These are phyloP conservation scores for Pulveroboletus sp. DNA, from an alignment of 768 basidiomycete species.

Conservation along the genomic window DNA sequence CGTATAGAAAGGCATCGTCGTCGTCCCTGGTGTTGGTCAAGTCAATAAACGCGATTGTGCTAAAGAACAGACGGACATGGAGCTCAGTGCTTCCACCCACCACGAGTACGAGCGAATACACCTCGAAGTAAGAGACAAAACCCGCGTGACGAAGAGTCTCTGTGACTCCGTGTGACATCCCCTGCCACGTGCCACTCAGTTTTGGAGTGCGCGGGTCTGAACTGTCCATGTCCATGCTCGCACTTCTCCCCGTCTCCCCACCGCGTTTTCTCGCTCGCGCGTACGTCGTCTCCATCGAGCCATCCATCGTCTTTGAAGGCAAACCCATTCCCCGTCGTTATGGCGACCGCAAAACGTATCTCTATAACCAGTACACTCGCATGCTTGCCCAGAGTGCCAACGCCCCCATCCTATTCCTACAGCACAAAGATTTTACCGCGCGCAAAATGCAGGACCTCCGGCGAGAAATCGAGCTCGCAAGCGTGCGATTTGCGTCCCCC, in stretches of 20 bases:
- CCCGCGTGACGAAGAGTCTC: slow-evolving; percentile 20
- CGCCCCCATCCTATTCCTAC: slow-evolving; percentile 71
- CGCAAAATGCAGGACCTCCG: slow-evolving; percentile 64
- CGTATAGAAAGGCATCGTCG: slow-evolving; percentile 79
- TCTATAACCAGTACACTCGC: slow-evolving; percentile 74
- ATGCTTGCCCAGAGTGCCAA: slow-evolving; percentile 56
- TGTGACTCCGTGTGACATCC: slow-evolving; percentile 25
- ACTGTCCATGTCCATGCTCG: slow-evolving; percentile 9
- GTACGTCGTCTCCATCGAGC: slow-evolving; percentile 56
- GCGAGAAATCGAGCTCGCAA: slow-evolving; percentile 57
- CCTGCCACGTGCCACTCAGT: background rate
- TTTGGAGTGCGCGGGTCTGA: background rate
- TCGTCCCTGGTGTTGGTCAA: slow-evolving; percentile 50
- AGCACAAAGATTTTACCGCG: slow-evolving; percentile 71
- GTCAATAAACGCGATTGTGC: slow-evolving; percentile 25
- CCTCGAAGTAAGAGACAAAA: slow-evolving; percentile 19
- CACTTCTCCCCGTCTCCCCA: slow-evolving; percentile 4
- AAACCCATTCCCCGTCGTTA: slow-evolving; percentile 64
- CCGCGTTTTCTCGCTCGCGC: slow-evolving; percentile 30
- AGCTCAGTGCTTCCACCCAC: slow-evolving; percentile 17
- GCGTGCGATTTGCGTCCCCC: slow-evolving; percentile 35
- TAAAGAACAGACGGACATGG: slow-evolving; percentile 27
- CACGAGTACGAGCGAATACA: slow-evolving; percentile 17
- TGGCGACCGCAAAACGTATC: slow-evolving; percentile 71
- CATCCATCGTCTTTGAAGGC: slow-evolving; percentile 46